Base-by-base conservation (phyloP, 768 basidiomycete genomes). In the Asterophora parasitica region DNA sequence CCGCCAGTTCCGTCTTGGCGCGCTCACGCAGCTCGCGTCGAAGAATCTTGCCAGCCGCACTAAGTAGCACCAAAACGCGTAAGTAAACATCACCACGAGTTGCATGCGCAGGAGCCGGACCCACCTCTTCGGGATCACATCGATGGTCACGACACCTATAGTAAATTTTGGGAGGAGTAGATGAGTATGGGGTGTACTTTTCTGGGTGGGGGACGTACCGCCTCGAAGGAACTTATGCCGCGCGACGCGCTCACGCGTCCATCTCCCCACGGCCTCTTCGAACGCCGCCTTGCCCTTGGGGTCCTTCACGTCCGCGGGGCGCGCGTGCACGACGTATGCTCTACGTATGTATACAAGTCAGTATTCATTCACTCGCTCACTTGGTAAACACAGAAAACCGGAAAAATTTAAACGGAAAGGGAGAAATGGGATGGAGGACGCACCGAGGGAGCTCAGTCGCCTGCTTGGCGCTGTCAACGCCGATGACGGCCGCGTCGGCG, bases 31-130 rank as follows among this genome's bases (percentile, higher is more conserved):
- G 69, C 53, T 91, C 79, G 19, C 87, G 77, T 37, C 91, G 75
- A 27, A 94, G 65, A 58, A 96, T 96, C 67, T 95, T 94, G 2
- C 92, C 92, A 44, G 89, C 78, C 27, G 90, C 82, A 55, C 89
- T 92, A n/a, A n/a, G n/a, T n/a, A n/a, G n/a, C n/a, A n/a, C n/a
- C n/a, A n/a, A n/a, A n/a, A n/a, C n/a, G n/a, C n/a, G n/a, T n/a
- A n/a, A n/a, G n/a, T n/a, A n/a, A n/a, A n/a, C n/a, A n/a, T n/a
- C n/a, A n/a, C n/a, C n/a, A n/a, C n/a, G n/a, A n/a, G n/a, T n/a
- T n/a, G n/a, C n/a, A n/a, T n/a, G n/a, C n/a, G n/a, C n/a, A n/a
- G n/a, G n/a, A n/a, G n/a, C n/a, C n/a, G n/a, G n/a, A 2, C 67
- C 42, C 40, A 84, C 83, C 79, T 85, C 64, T 87, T 89, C 0